Base-by-base conservation (phyloP, 495 filamentous ascomycete genomes). In the Aspergillus diversus region DNA sequence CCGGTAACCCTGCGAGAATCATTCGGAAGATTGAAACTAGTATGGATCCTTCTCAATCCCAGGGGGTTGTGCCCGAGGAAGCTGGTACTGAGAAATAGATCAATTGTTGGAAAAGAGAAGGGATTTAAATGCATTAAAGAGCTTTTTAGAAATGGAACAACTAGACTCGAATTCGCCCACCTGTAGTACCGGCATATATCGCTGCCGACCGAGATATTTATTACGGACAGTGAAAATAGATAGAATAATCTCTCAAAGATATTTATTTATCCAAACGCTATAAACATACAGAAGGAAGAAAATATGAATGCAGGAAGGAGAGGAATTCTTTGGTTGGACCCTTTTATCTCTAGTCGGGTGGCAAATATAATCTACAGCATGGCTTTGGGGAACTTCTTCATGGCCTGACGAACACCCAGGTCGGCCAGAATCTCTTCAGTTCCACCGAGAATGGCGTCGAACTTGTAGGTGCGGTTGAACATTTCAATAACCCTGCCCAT, bases 381-480 rank as follows among this genome's bases (percentile, higher is more conserved):
- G 21, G 89, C 84, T 78, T 93, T 93, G 37, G 92, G 91, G 80
- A 95, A 91, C 57, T 83, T 83, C 78, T 87, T 91, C 79, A 93
- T 83, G 9, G 91, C 92, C 78, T 94, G 91, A 59, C 90, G 80
- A 2, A 95, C 91, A 16, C 91, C 92, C 58, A 95, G 71, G 74
- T 96, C 92, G 5, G 86, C 90, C 57, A 96, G 73, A 58, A 95
- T 87, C 77, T 95, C 92, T 75, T 96, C 92, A 12, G 91, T 88
- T 3, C 91, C 91, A 55, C 92, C 92, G 5, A 96, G 75, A 63
- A 96, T 93, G 13, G 92, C 87, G 75, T 96, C 92, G 68, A 95
- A 95, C 80, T 95, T 95, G 76, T 95, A 94, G 0, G 87, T 91
- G 35, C 90, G 82, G 70, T 92, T 81, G 80, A 93, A 94, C 80